Base-by-base conservation (phyloP, 306 rosid genomes). In the Comarum palustre region DNA sequence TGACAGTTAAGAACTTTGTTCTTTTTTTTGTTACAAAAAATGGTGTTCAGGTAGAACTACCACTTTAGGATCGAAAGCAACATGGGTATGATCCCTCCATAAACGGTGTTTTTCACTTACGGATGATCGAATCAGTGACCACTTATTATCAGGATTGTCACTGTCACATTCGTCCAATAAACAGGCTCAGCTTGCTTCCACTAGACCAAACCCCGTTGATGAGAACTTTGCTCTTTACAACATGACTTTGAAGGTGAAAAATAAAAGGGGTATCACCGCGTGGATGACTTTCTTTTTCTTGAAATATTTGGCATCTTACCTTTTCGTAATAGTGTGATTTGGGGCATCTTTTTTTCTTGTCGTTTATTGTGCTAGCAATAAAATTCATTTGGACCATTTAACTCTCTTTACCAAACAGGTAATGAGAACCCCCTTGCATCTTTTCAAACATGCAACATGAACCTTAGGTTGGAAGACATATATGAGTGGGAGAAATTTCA, bases 371-470 rank as follows among this genome's bases (percentile, higher is more conserved):
- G 84, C 89, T 29, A 6, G 48, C 86, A 78, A 82, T 75, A n/a
- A 8, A 47, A 81, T 75, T 47, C 65, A 73, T 77, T 22, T 29
- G 84, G 86, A 79, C 60, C 73, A 81, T 78, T 84, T 79, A 86
- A 86, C 80, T 81, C 84, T 79, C 87, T 89, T 92, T 80, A 84
- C 82, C 84, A 84, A 85, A 85, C 87, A 80, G 72, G 78, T 32
- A 73, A 84, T 81, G 72, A 80, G 78, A 79, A 75, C 82, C 74
- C 39, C 29, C 52, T 84, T 78, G 12, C 69, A 71, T 82, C 75
- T 76, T 76, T 91, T 81, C 90, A 81, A 75, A 77, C 80, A 47
- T 31, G 47, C 69, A 63, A 48, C 19, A 1, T 12, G 63, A 57
- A 46, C 54, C 68, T 64, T 17, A 34, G 68, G 43, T 77, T 45